Percentiles rank a stretch among this genome's conserved stretches.
phyloP scores from a whole-genome alignment of 2,329 filamentous ascomycete species.

The Fusarium xylarioides region DNA sequence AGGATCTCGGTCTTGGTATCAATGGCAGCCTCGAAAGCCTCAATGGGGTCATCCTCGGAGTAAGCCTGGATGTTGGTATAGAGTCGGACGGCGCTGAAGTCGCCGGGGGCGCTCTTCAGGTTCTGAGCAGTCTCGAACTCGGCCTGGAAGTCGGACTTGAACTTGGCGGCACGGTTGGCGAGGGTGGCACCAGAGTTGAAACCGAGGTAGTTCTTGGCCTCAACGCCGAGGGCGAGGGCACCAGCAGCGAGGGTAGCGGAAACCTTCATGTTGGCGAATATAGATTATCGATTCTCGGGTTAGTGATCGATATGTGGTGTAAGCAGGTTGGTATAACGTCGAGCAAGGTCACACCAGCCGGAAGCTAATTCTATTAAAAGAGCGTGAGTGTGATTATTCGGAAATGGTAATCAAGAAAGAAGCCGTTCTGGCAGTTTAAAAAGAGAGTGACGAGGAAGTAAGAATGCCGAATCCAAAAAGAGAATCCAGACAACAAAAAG shows the following conservation, averaged over 20 bases:
- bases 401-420: conserved; percentile 26
- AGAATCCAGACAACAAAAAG: conserved; percentile 23
- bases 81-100: conserved; percentile 67
- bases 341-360: conserved; percentile 21
- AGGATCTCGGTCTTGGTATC: conserved; percentile 68
- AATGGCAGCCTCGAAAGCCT: conserved; percentile 79
- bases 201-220: conserved; percentile 60
- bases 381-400: conserved; percentile 24
- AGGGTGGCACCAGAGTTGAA: conserved; percentile 62
- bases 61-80: conserved; percentile 75
- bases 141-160: conserved; percentile 58
- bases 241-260: conserved; percentile 50
- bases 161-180: conserved; percentile 60
- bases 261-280: conserved; percentile 54
- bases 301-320: conserved; percentile 18
- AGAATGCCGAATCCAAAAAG: conserved; percentile 32
- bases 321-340: conserved; percentile 25
- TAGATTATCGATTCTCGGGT: conserved; percentile 16
- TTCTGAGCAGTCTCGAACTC: conserved; percentile 56
- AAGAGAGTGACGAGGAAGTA: conserved; percentile 40
- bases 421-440: conserved; percentile 26
- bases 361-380: conserved; percentile 29
- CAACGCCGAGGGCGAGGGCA: conserved; percentile 52
- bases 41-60: conserved; percentile 77
- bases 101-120: conserved; percentile 55